A percentile compares a stretch with the other conserved stretches of the same genome.
Conservation (phyloP, 495 filamentous ascomycete species). For the Aspergillus sclerotiicarbonarius region DNA sequence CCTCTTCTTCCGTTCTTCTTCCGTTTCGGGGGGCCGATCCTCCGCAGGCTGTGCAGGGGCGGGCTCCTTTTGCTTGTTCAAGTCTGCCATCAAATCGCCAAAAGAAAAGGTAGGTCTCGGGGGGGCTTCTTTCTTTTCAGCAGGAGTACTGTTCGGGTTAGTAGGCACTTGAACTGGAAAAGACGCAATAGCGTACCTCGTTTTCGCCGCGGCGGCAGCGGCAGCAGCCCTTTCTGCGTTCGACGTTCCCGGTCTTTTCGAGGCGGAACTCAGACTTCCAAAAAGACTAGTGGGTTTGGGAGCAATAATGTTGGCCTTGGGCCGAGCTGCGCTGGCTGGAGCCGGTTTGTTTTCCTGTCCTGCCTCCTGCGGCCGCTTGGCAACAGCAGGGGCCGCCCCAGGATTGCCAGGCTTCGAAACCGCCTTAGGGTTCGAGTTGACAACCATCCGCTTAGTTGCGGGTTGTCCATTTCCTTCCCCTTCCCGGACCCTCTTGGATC, state of each 20-base stretch:
- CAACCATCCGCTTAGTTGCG: constrained; percentile 40
- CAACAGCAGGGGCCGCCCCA: constrained; percentile 22
- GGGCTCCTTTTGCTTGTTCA: constrained; percentile 62
- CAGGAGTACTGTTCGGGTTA: constrained; percentile 22
- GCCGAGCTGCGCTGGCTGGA: constrained; percentile 34
- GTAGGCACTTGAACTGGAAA: background rate
- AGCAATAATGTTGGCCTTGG: constrained; percentile 48
- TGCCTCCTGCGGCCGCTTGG: constrained; percentile 23
- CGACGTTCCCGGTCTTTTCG: constrained; percentile 59
- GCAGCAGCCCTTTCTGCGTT: constrained; percentile 50
- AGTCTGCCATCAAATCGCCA: constrained; percentile 60
- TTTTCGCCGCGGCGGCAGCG: constrained; percentile 45
- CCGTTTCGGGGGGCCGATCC: constrained; percentile 64
- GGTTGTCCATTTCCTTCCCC: constrained; percentile 39
- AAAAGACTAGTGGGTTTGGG: constrained; percentile 60
- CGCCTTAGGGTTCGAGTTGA: constrained; percentile 31
- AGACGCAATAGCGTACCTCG: constrained; percentile 30
- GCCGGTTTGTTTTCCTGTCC: constrained; percentile 32
- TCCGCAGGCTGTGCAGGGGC: constrained; percentile 51
- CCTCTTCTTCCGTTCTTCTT: constrained; percentile 69
- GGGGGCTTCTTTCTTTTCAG: constrained; percentile 45
- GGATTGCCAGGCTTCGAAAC: constrained; percentile 21
- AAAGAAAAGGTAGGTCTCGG: constrained; percentile 52
- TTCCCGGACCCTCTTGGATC: constrained; percentile 47
- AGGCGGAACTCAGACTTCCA: constrained; percentile 56